Evolutionary conservation across 768 basidiomycete genomes (phyloP).

Genomic region (Trichaptum fuscoviolaceum): DNA sequence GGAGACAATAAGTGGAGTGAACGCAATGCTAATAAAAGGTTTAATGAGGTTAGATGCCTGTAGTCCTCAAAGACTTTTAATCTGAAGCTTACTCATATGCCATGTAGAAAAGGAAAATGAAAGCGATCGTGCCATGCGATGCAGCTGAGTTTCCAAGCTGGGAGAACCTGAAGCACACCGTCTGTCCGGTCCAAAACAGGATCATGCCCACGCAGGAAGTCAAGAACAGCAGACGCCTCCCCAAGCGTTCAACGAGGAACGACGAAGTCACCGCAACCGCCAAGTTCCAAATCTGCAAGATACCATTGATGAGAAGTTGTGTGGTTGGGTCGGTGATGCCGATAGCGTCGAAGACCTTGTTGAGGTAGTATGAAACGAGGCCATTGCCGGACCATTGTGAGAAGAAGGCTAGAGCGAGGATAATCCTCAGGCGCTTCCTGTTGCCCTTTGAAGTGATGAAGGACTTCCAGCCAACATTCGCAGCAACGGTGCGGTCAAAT

Average conservation of each 20-base stretch:
- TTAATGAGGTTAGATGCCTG: slow-evolving; percentile 14
- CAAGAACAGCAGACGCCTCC: slow-evolving; percentile 47
- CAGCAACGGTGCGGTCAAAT: slow-evolving; percentile 36
- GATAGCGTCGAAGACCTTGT: slow-evolving; percentile 47
- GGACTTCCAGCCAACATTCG: slow-evolving; percentile 38
- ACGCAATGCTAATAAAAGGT: slow-evolving; percentile 23
- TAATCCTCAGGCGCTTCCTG: slow-evolving; percentile 47
- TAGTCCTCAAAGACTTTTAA: slow-evolving; percentile 24
- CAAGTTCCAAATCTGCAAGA: slow-evolving; percentile 53
- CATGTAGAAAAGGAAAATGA: slow-evolving; percentile 28
- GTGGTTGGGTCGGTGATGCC: slow-evolving; percentile 44
- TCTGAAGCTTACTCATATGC: slow-evolving; percentile 26
- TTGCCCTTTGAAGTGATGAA: slow-evolving; percentile 49
- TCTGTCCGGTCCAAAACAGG: slow-evolving; percentile 35
- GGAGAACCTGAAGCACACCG: slow-evolving; percentile 29
- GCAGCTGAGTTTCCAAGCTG: slow-evolving; percentile 18
- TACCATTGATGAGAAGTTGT: slow-evolving; percentile 44
- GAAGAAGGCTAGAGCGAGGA: slow-evolving; percentile 55
- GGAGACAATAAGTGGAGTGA: slow-evolving; percentile 32
- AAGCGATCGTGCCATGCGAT: slow-evolving; percentile 23
- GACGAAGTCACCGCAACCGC: slow-evolving; percentile 45
- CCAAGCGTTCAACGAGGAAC: slow-evolving; percentile 43
- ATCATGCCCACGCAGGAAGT: slow-evolving; percentile 39
- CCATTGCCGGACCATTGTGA: slow-evolving; percentile 56
- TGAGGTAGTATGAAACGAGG: slow-evolving; percentile 42